Evolutionary conservation across 768 basidiomycete species (phyloP).

Genomic region (Inosperma sp.): DNA sequence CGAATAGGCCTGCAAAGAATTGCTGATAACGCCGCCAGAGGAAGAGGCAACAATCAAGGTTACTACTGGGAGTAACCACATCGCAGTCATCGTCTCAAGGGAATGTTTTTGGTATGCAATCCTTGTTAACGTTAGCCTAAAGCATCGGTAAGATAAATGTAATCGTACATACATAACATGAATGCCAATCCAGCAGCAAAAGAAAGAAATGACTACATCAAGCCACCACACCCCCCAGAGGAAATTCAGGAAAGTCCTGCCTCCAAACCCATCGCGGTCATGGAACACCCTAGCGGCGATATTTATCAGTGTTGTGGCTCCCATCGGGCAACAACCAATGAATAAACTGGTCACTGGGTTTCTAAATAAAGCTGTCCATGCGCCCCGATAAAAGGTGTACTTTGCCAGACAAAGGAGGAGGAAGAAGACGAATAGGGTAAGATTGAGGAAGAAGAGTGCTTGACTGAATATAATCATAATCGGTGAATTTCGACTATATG

Average conservation of each 20-base stretch:
- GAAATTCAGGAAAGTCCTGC: constrained; percentile 45
- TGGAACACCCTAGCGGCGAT: constrained; percentile 46
- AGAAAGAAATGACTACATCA: constrained; percentile 49
- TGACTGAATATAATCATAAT: constrained; percentile 38
- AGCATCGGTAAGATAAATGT: constrained; percentile 13
- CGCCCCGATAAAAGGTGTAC: constrained; percentile 50
- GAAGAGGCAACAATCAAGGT: constrained; percentile 69
- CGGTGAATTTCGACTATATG: constrained; percentile 43
- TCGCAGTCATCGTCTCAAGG: constrained; percentile 49
- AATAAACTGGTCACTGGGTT: constrained; percentile 45
- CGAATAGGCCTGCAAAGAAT: too few species aligned
- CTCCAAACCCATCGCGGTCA: constrained; percentile 44
- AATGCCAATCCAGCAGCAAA: constrained; percentile 57
- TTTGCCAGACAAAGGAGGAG: constrained; percentile 41
- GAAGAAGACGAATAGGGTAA: constrained; percentile 50
- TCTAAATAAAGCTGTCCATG: constrained; percentile 37
- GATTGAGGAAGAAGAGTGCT: constrained; percentile 56
- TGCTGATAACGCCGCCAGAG: constrained; percentile 55
- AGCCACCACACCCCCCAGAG: constrained; percentile 72
- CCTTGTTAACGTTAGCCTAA: constrained; percentile 28
- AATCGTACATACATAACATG: constrained; percentile 68
- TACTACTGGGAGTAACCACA: constrained; percentile 76
- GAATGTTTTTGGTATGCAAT: constrained; percentile 55
- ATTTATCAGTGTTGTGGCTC: constrained; percentile 52
- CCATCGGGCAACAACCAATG: constrained; percentile 55